These are phyloP conservation scores for Cicer arietinum DNA, from an alignment of 306 rosid species.

Conservation along the genomic window DNA sequence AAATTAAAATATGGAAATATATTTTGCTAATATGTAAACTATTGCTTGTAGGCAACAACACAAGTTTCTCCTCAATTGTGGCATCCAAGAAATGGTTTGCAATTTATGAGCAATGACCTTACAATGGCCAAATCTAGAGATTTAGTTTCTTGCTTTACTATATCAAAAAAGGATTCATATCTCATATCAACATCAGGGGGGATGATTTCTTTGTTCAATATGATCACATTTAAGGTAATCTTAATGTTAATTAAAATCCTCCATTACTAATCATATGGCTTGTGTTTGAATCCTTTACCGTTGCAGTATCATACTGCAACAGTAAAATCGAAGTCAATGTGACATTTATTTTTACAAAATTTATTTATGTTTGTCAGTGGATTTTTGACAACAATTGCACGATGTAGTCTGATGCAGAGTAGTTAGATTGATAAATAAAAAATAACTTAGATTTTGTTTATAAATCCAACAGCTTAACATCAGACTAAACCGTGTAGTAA, in stretches of 20 bases:
- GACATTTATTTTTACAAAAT: no score
- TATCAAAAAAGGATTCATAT: constrained; percentile 15
- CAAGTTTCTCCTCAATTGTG: neutral
- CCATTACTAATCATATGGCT: no score
- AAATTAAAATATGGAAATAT: neutral
- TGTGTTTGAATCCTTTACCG: no score
- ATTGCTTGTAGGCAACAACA: constrained; percentile 26
- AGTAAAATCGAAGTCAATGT: no score
- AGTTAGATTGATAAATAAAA: neutral
- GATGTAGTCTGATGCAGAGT: neutral
- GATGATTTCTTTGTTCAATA: constrained; percentile 5
- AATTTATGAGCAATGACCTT: constrained; percentile 36
- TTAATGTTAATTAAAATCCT: neutral
- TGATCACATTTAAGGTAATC: constrained; percentile 9
- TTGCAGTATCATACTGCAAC: no score
- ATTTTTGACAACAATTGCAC: neutral
- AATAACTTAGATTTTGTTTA: neutral
- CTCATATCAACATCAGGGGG: constrained; percentile 41
- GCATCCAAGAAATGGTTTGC: neutral
- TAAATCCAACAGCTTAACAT: neutral
- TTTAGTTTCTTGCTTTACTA: neutral
- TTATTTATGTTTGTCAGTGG: no score
- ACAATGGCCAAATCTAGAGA: neutral
- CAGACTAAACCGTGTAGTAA: neutral
- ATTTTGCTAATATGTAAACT: neutral